A percentile compares a stretch with the other conserved stretches of the same genome.
phyloP scores from a whole-genome alignment of 2,329 filamentous ascomycete species.

The Cytospora piceicola region DNA sequence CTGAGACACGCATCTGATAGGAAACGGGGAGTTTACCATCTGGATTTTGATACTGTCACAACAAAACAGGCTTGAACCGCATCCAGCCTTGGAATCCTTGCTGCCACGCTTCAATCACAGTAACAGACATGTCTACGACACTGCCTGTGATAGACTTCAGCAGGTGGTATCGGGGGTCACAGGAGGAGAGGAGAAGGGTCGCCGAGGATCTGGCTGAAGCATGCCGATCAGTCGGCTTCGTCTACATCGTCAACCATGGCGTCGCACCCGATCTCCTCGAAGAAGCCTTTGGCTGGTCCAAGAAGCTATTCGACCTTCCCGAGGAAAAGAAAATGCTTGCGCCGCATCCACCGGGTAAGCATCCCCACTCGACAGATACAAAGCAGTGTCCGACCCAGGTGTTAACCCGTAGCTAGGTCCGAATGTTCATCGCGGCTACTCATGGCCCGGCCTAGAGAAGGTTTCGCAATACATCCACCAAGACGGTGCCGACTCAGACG shows the following conservation, averaged over 20 bases:
- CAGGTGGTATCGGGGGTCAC: slow-evolving; percentile 23
- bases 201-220: slow-evolving; percentile 34
- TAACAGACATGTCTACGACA: slow-evolving; percentile 10
- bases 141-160: slow-evolving; percentile 30
- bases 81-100: neutral
- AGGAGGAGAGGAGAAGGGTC: slow-evolving; percentile 16
- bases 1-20: neutral
- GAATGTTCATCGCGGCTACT: slow-evolving; percentile 32
- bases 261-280: slow-evolving; percentile 42
- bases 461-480: slow-evolving; percentile 34
- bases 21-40: neutral
- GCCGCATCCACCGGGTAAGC: slow-evolving; percentile 39
- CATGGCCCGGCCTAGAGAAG: slow-evolving; percentile 35
- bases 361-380: slow-evolving; percentile 1
- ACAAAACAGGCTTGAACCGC: no score
- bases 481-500: slow-evolving; percentile 24
- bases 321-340: slow-evolving; percentile 43
- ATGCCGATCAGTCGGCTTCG: slow-evolving; percentile 41
- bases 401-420: slow-evolving; percentile 20
- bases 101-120: neutral
- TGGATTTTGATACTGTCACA: neutral
- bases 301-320: slow-evolving; percentile 39
- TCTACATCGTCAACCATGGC: slow-evolving; percentile 42
- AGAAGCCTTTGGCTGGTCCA: slow-evolving; percentile 40
- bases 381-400: slow-evolving; percentile 17